phyloP scores from a whole-genome alignment of 257 asterid species.

The Solanum piurae region DNA sequence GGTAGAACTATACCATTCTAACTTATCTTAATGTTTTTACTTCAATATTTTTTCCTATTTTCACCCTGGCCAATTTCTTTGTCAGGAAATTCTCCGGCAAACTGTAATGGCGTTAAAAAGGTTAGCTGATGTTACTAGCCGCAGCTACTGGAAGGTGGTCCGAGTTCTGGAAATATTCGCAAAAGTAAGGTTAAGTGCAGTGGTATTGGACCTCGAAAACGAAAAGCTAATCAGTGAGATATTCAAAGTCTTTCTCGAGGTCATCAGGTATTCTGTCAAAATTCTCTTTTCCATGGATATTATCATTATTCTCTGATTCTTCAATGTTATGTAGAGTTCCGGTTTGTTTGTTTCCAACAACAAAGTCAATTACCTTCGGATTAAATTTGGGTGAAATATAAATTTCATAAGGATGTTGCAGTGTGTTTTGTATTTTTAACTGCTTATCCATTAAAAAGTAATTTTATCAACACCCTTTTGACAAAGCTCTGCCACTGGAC shows the following conservation, averaged over 20 bases:
- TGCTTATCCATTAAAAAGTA: background rate
- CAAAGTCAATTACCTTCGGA: background rate
- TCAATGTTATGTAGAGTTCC: background rate
- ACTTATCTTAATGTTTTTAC: background rate
- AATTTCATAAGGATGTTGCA: background rate
- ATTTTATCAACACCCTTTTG: background rate
- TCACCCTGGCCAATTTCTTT: background rate
- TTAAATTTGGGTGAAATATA: background rate
- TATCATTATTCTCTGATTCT: background rate
- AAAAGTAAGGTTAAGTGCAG: conserved; percentile 24
- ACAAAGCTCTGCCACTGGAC: background rate
- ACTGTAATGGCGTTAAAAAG: conserved; percentile 30
- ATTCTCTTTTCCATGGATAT: background rate
- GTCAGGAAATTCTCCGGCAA: conserved; percentile 31
- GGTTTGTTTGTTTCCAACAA: background rate
- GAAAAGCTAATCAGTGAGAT: conserved; percentile 24
- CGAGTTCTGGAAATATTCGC: conserved; percentile 36
- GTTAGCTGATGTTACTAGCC: conserved; percentile 19
- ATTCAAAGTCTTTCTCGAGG: conserved; percentile 31
- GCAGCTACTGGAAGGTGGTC: conserved; percentile 17
- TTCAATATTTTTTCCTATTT: background rate
- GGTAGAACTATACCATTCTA: conserved; percentile 13
- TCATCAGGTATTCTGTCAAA: conserved; percentile 22
- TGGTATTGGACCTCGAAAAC: conserved; percentile 33
- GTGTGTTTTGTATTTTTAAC: background rate